Base-by-base conservation (phyloP, 768 basidiomycete species). In the Termitomyces sp. region DNA sequence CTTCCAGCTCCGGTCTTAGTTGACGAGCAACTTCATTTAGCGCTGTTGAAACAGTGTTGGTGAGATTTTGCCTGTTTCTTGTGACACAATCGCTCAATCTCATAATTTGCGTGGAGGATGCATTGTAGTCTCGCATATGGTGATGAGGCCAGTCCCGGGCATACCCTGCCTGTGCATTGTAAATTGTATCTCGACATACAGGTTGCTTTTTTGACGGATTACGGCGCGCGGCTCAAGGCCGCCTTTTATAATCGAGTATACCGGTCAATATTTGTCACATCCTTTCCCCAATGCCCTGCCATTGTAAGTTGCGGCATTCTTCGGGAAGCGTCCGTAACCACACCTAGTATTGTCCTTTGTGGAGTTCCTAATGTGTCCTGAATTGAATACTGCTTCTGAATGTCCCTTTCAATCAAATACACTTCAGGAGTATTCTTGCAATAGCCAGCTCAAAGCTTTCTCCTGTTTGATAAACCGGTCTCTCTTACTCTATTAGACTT, bases 1-100 rank as follows among this genome's bases (percentile, higher is more conserved):
- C n/a, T 56, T 45, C 17, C 17, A 56, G 54, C 14, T 56, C 1
- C 43, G 54, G 54, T 56, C 45, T 9, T 56, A 56, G 42, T 56
- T 7, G 5, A 34, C 12, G 11, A 43, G n/a, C 54, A 56, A 25
- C 37, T 15, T 29, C 37, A 15, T 52, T 29, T 4, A 2, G 11
- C 10, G 29, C 52, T 38, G 12, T 25, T 29, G 8, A 29, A 25
- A 6, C 4, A 3, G 5, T 38, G 12, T 38, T 9, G 20, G 52
- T 53, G 20, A 53, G 52, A 38, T 15, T 14, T 20, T 2, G 9
- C 11, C 7, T 11, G 1, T 42, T 9, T 7, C 37, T 17, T 20
- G 6, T 36, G n/a, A 9, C 40, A 38, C 9, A 20, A 15, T 8
- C 1, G 15, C 40, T 42, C 54, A 32, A 17, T 31, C 38, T 42